These are phyloP conservation scores for Raphanus raphanistrum DNA, from an alignment of 345 rosid species.

Conservation along the genomic window DNA sequence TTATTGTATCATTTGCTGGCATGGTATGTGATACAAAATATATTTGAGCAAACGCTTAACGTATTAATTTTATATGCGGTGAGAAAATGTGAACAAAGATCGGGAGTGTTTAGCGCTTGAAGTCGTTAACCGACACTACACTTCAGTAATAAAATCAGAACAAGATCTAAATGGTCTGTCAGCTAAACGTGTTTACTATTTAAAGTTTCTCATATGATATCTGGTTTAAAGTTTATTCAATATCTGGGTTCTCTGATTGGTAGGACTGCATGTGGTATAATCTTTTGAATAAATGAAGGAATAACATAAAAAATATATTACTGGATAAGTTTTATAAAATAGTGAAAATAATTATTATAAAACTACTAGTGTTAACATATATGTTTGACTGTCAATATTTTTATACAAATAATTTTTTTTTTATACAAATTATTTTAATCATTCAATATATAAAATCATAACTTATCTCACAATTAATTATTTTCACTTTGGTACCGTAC, in stretches of 20 bases:
- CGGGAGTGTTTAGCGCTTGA: background rate
- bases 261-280: background rate
- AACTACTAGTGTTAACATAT: background rate
- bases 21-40: background rate
- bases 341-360: too few relatives aligned
- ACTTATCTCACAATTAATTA: background rate
- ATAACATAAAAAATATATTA: background rate
- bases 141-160: background rate
- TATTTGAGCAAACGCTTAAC: background rate
- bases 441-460: background rate
- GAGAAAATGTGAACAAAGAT: background rate
- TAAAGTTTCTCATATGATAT: background rate
- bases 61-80: background rate
- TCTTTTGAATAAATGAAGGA: background rate
- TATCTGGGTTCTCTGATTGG: background rate
- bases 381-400: background rate
- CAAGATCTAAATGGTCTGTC: background rate
- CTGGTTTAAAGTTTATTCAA: background rate
- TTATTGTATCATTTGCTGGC: slow-evolving; percentile 14
- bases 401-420: too few relatives aligned
- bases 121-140: background rate
- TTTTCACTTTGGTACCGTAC: background rate
- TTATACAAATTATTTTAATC: too few relatives aligned
- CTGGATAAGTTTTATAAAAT: background rate
- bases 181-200: background rate